Percentiles rank a stretch among this genome's conserved stretches.
Conservation (phyloP, 768 basidiomycete species). For the Mycena maculata region DNA sequence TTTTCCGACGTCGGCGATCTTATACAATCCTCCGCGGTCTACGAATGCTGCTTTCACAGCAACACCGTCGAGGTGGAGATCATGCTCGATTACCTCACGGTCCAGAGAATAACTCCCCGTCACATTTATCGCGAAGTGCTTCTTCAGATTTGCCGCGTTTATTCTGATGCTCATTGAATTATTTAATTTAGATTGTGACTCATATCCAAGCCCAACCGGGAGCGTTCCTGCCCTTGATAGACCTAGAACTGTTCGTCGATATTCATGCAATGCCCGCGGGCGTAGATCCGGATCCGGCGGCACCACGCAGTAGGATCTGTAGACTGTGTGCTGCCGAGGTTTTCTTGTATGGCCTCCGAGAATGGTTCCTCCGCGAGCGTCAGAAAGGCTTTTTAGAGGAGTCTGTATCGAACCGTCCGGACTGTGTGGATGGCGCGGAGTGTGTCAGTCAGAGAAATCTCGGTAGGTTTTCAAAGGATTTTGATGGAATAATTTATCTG, state of each 20-base stretch:
- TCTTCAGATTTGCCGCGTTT: conserved; percentile 14
- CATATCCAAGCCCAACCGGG: conserved; percentile 70
- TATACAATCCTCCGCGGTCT: conserved; percentile 80
- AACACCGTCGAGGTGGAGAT: conserved; percentile 87
- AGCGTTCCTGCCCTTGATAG: conserved; percentile 74
- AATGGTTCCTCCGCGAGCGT: conserved; percentile 88
- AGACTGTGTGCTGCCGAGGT: conserved; percentile 81
- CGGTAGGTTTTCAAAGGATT: conserved; percentile 54
- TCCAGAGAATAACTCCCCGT: conserved; percentile 69
- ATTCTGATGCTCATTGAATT: background rate
- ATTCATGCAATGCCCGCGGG: conserved; percentile 69
- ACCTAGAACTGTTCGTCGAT: conserved; percentile 77
- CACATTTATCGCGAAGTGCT: conserved; percentile 83
- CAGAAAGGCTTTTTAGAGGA: conserved; percentile 73
- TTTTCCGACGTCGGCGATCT: conserved; percentile 78
- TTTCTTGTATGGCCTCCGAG: conserved; percentile 78
- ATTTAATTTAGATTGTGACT: conserved; percentile 67
- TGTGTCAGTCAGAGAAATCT: conserved; percentile 76
- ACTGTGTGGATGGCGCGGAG: conserved; percentile 72
- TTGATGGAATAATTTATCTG: conserved; percentile 20
- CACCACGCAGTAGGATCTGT: conserved; percentile 73
- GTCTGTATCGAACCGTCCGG: conserved; percentile 65
- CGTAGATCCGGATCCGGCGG: conserved; percentile 64
- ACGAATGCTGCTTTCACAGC: conserved; percentile 76
- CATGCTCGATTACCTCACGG: conserved; percentile 82